These are phyloP conservation scores for Mortierella alpina DNA, from an alignment of 192 early-diverging fungal species.

Conservation along the genomic window DNA sequence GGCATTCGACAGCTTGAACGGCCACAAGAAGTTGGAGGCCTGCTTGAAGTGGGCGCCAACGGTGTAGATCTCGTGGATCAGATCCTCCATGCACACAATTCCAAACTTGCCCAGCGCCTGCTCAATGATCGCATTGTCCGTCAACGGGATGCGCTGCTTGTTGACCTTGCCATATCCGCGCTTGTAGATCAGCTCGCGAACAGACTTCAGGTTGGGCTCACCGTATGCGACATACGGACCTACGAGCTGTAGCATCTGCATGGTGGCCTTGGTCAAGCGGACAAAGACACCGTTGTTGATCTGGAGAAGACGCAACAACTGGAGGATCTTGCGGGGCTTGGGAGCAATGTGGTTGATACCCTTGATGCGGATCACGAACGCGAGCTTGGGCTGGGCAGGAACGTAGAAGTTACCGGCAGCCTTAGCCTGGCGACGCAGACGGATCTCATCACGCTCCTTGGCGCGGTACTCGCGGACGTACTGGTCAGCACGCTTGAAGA, in stretches of 20 bases:
- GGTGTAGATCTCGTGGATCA: constrained; percentile 98
- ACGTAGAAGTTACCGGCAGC: constrained; percentile 93
- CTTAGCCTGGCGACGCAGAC: constrained; percentile 94
- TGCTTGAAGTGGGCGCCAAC: constrained; percentile 98
- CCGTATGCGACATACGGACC: constrained; percentile 94
- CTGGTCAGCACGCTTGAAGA: constrained; percentile 99
- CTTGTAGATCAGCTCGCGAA: constrained; percentile 99
- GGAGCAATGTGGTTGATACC: constrained; percentile 99
- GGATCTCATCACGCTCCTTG: constrained; percentile 90
- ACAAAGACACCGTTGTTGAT: constrained; percentile 99
- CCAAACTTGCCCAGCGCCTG: constrained; percentile 90
- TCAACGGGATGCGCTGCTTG: constrained; percentile 96
- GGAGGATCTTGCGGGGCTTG: constrained; percentile 99
- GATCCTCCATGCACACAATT: constrained; percentile 97
- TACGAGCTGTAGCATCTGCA: constrained; percentile 97
- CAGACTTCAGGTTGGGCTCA: constrained; percentile 97
- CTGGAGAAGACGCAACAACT: constrained; percentile 98
- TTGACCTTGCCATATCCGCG: constrained; percentile 99
- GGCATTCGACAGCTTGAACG: constrained; percentile 98
- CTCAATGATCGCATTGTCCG: constrained; percentile 97
- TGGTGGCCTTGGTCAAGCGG: constrained; percentile 94
- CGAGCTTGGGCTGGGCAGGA: constrained; percentile 94
- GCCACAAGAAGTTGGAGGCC: constrained; percentile 99
- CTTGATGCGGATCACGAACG: constrained; percentile 99
- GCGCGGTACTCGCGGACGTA: constrained; percentile 98